Evolutionary conservation across 345 rosid species (phyloP).

Genomic region (Rhodamnia rubescens): DNA sequence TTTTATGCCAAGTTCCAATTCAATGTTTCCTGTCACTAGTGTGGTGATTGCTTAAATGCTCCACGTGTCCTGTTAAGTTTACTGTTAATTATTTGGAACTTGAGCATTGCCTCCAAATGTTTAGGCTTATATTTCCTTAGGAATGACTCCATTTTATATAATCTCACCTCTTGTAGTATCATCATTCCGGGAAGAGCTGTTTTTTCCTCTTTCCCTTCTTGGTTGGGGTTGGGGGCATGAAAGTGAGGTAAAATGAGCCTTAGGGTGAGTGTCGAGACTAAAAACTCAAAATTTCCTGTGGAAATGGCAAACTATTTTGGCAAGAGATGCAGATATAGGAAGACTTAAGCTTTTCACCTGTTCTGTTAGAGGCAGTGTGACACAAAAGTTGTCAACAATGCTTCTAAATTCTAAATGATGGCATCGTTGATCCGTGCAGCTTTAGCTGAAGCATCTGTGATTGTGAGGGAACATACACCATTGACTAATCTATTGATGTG

Average conservation of each 20-base stretch:
- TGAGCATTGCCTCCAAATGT: background rate
- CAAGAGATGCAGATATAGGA: background rate
- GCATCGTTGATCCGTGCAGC: constrained; percentile 34
- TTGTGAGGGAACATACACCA: constrained; percentile 78
- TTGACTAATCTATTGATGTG: constrained; percentile 73
- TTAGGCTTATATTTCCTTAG: background rate
- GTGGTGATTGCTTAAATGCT: background rate
- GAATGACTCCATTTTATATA: background rate
- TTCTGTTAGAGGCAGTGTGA: background rate
- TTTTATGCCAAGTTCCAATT: background rate
- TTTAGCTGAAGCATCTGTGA: constrained; percentile 79
- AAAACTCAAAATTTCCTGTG: background rate
- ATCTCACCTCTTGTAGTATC: background rate
- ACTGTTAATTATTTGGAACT: background rate
- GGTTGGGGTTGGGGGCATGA: background rate
- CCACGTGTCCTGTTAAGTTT: background rate
- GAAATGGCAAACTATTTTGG: background rate
- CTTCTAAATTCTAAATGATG: background rate
- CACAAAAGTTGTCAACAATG: background rate
- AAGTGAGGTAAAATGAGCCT: background rate
- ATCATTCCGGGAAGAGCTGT: background rate
- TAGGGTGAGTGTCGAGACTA: background rate
- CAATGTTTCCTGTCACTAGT: background rate
- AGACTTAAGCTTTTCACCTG: background rate
- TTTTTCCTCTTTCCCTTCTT: background rate